These are phyloP conservation scores for Gnomoniopsis smithogilvyi DNA, from an alignment of 2,329 filamentous ascomycete species.

Conservation along the genomic window DNA sequence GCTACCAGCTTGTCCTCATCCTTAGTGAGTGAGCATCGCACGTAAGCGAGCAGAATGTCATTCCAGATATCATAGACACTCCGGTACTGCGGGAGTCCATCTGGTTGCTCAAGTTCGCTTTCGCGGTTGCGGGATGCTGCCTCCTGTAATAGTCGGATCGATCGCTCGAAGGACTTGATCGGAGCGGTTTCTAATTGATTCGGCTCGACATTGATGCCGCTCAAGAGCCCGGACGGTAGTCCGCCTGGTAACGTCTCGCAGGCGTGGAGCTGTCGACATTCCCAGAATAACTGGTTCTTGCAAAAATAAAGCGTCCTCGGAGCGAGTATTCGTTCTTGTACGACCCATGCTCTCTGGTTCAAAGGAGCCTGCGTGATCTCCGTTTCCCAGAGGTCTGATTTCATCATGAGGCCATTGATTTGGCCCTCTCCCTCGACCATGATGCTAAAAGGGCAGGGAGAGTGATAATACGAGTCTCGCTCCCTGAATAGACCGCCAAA, in stretches of 20 bases:
- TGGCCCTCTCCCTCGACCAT: neutral
- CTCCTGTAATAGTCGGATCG: neutral
- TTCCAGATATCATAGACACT: conserved; percentile 4
- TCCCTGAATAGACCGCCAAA: conserved; percentile 4
- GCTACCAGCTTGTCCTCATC: conserved; percentile 10
- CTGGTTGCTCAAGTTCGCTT: neutral
- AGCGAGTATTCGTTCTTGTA: conserved; percentile 12
- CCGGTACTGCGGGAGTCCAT: neutral
- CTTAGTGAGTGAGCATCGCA: conserved; percentile 5
- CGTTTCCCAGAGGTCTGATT: conserved; percentile 8
- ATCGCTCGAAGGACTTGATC: conserved; percentile 1
- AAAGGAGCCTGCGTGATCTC: neutral
- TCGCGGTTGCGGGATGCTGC: neutral
- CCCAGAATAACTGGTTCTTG: conserved; percentile 10
- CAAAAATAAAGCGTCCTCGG: conserved; percentile 9
- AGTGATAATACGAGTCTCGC: neutral
- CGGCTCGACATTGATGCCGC: neutral
- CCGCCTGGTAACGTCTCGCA: conserved; percentile 10
- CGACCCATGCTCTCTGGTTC: conserved; percentile 11
- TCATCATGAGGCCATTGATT: neutral
- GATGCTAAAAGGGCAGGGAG: neutral
- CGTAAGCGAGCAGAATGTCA: conserved; percentile 1
- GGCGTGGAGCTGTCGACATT: conserved; percentile 7
- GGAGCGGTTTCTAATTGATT: neutral
- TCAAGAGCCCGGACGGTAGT: neutral